Evolutionary conservation across 1,284 basidiomycete species (phyloP).

Genomic region (Cutaneotrichosporon sp.): DNA sequence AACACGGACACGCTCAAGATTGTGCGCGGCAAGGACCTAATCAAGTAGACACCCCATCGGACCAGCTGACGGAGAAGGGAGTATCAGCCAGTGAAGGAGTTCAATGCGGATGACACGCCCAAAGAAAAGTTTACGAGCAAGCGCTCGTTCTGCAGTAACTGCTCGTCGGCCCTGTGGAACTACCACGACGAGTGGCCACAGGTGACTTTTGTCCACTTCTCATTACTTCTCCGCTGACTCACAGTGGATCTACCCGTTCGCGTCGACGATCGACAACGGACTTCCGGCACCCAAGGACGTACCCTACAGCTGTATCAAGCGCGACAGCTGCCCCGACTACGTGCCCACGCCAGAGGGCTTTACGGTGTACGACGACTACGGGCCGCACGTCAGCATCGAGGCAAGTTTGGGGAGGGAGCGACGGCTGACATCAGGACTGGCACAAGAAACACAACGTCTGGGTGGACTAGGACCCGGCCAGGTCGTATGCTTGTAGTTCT

Average conservation of each 20-base stretch:
- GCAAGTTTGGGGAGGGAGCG: conserved; percentile 17
- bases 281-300: conserved; percentile 37
- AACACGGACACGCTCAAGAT: conserved; percentile 43
- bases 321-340: conserved; percentile 35
- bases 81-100: conserved; percentile 34
- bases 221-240: conserved; percentile 1
- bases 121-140: conserved; percentile 28
- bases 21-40: conserved; percentile 39
- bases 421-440: conserved; percentile 29
- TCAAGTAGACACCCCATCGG: conserved; percentile 33
- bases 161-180: conserved; percentile 46
- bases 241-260: conserved; percentile 49
- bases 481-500: background rate
- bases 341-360: conserved; percentile 39
- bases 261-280: conserved; percentile 42
- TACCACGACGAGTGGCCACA: conserved; percentile 43
- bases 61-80: conserved; percentile 21
- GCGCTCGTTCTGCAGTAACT: conserved; percentile 41
- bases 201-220: conserved; percentile 32
- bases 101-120: conserved; percentile 38
- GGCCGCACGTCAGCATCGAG: conserved; percentile 38
- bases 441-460: conserved; percentile 39
- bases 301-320: conserved; percentile 29
- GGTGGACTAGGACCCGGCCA: conserved; percentile 25
- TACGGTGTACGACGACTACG: conserved; percentile 30